phyloP scores from a whole-genome alignment of 208 protist genomes.

The Acanthamoeba culbertsoni region DNA sequence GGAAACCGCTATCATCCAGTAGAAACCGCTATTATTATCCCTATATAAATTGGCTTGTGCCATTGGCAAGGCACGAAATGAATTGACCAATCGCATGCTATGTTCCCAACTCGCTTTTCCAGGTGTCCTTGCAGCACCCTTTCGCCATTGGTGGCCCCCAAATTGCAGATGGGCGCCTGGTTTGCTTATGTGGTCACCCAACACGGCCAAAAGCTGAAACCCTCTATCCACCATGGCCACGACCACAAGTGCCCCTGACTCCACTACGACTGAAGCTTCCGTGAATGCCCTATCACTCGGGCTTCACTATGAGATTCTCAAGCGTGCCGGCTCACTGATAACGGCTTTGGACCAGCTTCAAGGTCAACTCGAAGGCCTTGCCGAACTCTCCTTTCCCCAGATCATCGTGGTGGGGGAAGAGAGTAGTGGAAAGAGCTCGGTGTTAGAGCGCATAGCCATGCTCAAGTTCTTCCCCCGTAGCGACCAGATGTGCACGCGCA shows the following conservation, averaged over 20 bases:
- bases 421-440: not conserved
- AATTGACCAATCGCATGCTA: no score
- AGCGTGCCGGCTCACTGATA: slow-evolving; percentile 1
- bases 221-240: no score
- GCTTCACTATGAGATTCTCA: not conserved
- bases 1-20: not conserved
- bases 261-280: no score
- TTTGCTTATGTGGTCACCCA: no score
- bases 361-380: not conserved
- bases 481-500: not conserved
- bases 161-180: no score
- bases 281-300: not conserved
- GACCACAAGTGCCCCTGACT: no score
- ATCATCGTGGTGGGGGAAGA: not conserved
- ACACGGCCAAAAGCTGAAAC: no score
- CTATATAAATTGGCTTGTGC: no score
- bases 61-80: no score
- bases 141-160: no score
- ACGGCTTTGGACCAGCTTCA: not conserved
- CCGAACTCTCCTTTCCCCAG: slow-evolving; percentile 10
- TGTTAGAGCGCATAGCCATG: slow-evolving; percentile 11
- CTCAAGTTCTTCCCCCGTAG: not conserved
- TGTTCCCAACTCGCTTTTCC: no score
- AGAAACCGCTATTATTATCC: not conserved
- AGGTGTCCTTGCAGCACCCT: no score